These are phyloP conservation scores for Aegilops speltoides DNA, from an alignment of 176 grass and related monocot species.

Conservation along the genomic window DNA sequence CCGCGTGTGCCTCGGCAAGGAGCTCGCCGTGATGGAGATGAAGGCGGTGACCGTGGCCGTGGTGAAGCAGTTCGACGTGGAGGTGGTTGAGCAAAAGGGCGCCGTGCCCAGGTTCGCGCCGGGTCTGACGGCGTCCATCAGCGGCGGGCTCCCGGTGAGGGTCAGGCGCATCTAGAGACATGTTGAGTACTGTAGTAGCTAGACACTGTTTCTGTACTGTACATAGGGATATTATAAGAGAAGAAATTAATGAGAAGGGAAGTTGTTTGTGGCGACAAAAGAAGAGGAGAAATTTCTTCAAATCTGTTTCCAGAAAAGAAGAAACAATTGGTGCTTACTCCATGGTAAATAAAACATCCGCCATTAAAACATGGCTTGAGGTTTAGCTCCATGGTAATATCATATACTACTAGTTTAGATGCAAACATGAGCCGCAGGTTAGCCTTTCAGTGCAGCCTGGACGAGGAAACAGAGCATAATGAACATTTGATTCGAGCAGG, in stretches of 20 bases:
- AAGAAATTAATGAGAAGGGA: neutral
- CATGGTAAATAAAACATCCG: neutral
- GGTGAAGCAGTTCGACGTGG: constrained; percentile 50
- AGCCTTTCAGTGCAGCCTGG: neutral
- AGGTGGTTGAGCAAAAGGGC: constrained; percentile 32
- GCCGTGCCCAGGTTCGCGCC: constrained; percentile 43
- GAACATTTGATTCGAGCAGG: neutral
- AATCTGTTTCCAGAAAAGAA: neutral
- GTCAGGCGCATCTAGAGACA: constrained; percentile 29
- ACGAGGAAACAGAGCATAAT: neutral
- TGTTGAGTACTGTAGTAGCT: neutral
- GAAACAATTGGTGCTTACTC: neutral
- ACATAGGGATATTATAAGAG: constrained; percentile 1
- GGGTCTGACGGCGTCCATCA: constrained; percentile 67
- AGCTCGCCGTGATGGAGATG: constrained; percentile 79
- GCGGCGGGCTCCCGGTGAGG: constrained; percentile 57
- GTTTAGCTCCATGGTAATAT: neutral
- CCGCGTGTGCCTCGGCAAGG: constrained; percentile 80
- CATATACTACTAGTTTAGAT: neutral
- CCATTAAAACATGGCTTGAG: neutral
- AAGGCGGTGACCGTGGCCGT: constrained; percentile 60
- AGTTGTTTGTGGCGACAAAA: neutral
- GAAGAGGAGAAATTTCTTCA: neutral
- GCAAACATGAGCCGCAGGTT: neutral
- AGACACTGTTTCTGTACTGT: neutral